A percentile compares a stretch with the other conserved stretches of the same genome.
These are phyloP conservation scores for Pseudogymnoascus sp. DNA, from an alignment of 2,329 filamentous ascomycete genomes.

Conservation along the genomic window DNA sequence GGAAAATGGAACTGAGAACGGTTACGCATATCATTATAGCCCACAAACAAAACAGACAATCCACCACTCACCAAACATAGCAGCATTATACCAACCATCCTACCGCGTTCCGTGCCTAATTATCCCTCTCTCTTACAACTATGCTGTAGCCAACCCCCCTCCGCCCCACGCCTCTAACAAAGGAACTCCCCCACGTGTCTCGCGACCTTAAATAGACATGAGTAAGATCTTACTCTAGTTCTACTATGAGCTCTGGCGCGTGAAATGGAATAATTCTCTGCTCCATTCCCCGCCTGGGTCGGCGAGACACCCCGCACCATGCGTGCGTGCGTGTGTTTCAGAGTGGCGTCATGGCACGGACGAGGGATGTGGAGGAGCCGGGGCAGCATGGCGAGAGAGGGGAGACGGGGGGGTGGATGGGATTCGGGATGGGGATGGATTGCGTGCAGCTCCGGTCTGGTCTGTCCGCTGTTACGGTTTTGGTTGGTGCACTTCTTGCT, in stretches of 20 bases:
- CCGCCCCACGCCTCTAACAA: not conserved
- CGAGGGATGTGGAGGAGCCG: not conserved
- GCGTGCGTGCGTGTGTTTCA: not conserved
- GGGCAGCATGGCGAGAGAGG: not conserved
- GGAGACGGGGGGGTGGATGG: not conserved
- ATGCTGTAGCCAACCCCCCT: not conserved
- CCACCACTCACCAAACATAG: not conserved
- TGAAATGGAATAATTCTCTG: not conserved
- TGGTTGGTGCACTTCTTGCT: not conserved
- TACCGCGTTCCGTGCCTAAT: not conserved
- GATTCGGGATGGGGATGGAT: not conserved
- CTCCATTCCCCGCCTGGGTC: not conserved
- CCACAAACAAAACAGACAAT: not conserved
- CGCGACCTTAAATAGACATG: not conserved
- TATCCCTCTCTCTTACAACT: too few relatives aligned
- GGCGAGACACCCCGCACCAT: conserved; percentile 5
- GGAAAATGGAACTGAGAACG: not conserved
- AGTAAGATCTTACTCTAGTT: not conserved
- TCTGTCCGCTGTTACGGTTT: not conserved
- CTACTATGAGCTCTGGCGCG: not conserved
- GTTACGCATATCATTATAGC: not conserved
- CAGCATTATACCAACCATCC: not conserved
- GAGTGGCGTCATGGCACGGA: conserved; percentile 2
- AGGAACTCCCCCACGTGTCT: not conserved
- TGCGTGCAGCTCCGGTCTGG: not conserved